A percentile compares a stretch with the other conserved stretches of the same genome.
Evolutionary conservation across 192 early-diverging fungal genomes (phyloP).

Genomic region (Geosiphon pyriformis): DNA sequence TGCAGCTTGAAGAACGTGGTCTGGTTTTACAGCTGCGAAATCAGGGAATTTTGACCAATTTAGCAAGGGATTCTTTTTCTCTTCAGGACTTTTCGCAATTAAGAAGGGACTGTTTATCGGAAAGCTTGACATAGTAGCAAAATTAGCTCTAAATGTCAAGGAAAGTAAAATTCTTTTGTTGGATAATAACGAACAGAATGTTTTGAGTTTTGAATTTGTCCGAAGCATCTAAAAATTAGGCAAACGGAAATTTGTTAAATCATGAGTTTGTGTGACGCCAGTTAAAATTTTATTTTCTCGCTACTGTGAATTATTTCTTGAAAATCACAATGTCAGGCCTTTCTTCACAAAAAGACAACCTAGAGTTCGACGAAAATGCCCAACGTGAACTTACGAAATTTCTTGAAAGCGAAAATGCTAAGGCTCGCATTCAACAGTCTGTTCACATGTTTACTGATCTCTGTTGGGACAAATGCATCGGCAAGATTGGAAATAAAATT

Average conservation of each 20-base stretch:
- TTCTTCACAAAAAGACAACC: not conserved
- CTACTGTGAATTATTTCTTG: too few relatives aligned
- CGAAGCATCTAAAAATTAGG: too few relatives aligned
- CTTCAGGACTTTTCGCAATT: slow-evolving; percentile 22
- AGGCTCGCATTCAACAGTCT: slow-evolving; percentile 51
- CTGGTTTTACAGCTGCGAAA: slow-evolving; percentile 41
- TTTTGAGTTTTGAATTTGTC: too few relatives aligned
- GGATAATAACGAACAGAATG: too few relatives aligned
- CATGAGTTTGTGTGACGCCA: too few relatives aligned
- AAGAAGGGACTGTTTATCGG: not conserved
- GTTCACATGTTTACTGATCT: slow-evolving; percentile 59
- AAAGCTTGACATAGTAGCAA: not conserved
- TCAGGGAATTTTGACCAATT: slow-evolving; percentile 50
- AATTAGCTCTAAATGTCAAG: not conserved
- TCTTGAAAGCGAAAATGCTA: slow-evolving; percentile 54
- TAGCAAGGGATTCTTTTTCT: slow-evolving; percentile 31
- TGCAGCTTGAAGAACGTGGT: slow-evolving; percentile 40
- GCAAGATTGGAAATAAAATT: slow-evolving; percentile 45
- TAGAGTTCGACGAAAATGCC: slow-evolving; percentile 45
- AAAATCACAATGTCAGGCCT: too few relatives aligned
- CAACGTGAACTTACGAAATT: slow-evolving; percentile 54
- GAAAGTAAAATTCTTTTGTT: too few relatives aligned
- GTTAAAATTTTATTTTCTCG: too few relatives aligned
- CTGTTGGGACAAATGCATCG: slow-evolving; percentile 69
- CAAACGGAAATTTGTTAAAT: too few relatives aligned